Conservation (phyloP, 106 monocot genomes). For the Platanthera guangdongensis region DNA sequence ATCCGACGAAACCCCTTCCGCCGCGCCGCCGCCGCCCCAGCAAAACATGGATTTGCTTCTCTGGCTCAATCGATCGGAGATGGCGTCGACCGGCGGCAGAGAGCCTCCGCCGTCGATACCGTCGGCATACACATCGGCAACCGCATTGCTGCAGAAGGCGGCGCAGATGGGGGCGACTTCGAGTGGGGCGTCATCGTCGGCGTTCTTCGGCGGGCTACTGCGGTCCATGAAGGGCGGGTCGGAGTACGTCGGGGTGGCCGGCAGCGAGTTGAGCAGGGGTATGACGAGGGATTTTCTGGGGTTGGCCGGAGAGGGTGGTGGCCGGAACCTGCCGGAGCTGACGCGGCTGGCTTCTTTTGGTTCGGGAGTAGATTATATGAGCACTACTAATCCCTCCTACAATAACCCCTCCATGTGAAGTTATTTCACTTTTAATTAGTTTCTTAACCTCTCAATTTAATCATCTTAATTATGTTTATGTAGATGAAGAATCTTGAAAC, state of each 20-base stretch:
- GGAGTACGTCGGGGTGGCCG: background rate
- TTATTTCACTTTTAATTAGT: too few species aligned
- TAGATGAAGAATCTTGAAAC: too few species aligned
- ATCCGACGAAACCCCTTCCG: background rate
- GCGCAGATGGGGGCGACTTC: slow-evolving; percentile 31
- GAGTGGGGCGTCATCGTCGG: slow-evolving; percentile 2
- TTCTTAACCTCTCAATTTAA: too few species aligned
- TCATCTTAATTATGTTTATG: too few species aligned
- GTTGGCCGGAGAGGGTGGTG: background rate
- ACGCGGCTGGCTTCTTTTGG: background rate
- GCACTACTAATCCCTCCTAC: background rate
- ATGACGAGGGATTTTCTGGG: slow-evolving; percentile 12
- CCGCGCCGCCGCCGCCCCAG: background rate
- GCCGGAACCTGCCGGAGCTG: background rate
- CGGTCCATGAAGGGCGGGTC: slow-evolving; percentile 5
- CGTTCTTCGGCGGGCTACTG: slow-evolving; percentile 11
- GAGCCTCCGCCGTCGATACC: background rate
- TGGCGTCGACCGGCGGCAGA: slow-evolving; percentile 8
- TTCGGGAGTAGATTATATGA: background rate
- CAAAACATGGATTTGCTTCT: background rate
- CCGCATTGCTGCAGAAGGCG: slow-evolving; percentile 46
- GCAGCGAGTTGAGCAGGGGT: background rate
- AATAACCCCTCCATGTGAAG: background rate
- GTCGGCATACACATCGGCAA: slow-evolving; percentile 35
- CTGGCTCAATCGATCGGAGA: background rate